Conservation (phyloP, 139 green algal genomes). For the Chlamydomonas urium region DNA sequence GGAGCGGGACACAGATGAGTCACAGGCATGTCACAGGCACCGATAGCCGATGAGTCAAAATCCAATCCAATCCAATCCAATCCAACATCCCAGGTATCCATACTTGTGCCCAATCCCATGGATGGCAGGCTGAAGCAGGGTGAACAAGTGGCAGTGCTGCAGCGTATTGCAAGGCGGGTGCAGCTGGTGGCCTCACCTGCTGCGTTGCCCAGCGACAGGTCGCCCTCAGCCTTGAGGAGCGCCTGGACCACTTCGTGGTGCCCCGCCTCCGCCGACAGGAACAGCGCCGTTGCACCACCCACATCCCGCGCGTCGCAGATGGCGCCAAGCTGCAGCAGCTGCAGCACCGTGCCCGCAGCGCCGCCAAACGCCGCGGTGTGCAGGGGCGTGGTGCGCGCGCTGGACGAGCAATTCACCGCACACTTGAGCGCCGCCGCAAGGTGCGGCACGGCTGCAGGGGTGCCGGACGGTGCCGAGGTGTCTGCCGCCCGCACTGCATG, state of each 20-base stretch:
- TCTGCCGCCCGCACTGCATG: too few relatives aligned
- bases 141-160: too few relatives aligned
- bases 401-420: slow-evolving; percentile 65
- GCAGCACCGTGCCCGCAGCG: background rate
- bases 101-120: too few relatives aligned
- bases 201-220: slow-evolving; percentile 42
- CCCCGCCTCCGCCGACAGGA: slow-evolving; percentile 59
- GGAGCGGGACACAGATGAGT: background rate
- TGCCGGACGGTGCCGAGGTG: too few relatives aligned
- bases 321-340: slow-evolving; percentile 60
- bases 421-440: background rate
- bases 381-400: slow-evolving; percentile 54
- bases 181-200: slow-evolving; percentile 67
- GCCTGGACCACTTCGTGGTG: slow-evolving; percentile 20
- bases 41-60: too few relatives aligned
- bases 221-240: slow-evolving; percentile 58
- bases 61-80: too few relatives aligned
- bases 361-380: slow-evolving; percentile 60
- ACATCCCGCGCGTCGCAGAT: slow-evolving; percentile 48
- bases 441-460: too few relatives aligned
- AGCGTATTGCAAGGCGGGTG: too few relatives aligned
- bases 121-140: too few relatives aligned
- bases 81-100: too few relatives aligned
- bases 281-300: slow-evolving; percentile 63
- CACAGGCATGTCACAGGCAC: too few relatives aligned